Percentiles rank a stretch among this genome's conserved stretches.
phyloP scores from a whole-genome alignment of 1,284 basidiomycete genomes.

The Leccinum angustisporum region DNA sequence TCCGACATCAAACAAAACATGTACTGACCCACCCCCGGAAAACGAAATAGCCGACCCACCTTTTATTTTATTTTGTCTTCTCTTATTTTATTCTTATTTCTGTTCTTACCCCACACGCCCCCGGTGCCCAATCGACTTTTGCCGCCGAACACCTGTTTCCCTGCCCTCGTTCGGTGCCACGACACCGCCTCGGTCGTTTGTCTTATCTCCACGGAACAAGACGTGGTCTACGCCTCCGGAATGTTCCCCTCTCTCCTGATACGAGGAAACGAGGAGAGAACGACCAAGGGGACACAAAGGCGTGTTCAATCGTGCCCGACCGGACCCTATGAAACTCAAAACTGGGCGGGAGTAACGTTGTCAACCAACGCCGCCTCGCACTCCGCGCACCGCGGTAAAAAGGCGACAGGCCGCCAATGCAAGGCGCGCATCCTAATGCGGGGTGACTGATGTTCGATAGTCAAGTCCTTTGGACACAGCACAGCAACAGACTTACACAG shows the following conservation, averaged over 20 bases:
- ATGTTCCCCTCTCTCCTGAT: neutral
- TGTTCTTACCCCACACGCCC: neutral
- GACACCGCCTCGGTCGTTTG: constrained; percentile 3
- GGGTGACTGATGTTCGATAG: neutral
- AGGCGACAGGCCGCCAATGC: constrained; percentile 21
- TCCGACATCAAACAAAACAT: neutral
- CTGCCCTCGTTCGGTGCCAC: neutral
- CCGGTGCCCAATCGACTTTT: neutral
- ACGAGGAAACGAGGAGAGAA: neutral
- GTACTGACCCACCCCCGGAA: neutral
- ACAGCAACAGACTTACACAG: constrained; percentile 22
- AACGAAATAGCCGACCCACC: neutral
- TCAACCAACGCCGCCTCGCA: neutral
- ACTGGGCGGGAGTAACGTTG: neutral
- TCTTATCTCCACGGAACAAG: constrained; percentile 17
- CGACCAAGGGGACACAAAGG: neutral
- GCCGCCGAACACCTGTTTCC: neutral
- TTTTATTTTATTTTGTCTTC: neutral
- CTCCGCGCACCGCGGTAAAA: constrained; percentile 14
- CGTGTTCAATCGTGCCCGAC: neutral
- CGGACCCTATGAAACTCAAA: neutral
- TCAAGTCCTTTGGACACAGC: neutral
- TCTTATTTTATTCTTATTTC: neutral
- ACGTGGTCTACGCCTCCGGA: constrained; percentile 1
- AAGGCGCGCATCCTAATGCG: neutral